phyloP scores from a whole-genome alignment of 2,329 filamentous ascomycete species.

The Talaromyces atroroseus region DNA sequence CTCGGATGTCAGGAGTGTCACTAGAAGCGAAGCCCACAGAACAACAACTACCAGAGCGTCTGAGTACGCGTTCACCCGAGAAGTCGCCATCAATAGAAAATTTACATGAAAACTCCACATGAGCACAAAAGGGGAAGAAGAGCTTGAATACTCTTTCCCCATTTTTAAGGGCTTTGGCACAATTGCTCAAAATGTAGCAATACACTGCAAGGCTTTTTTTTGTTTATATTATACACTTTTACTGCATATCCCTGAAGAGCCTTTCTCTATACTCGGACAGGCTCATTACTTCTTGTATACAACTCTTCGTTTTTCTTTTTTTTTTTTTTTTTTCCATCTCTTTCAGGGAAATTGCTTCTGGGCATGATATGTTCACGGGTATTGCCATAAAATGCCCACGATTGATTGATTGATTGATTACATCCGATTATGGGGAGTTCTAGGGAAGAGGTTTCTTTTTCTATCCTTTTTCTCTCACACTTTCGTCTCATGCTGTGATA shows the following conservation, averaged over 20 bases:
- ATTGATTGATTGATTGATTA: not conserved
- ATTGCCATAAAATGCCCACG: not conserved
- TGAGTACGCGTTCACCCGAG: not conserved
- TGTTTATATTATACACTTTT: not conserved
- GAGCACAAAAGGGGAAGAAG: not conserved
- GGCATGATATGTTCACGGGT: not conserved
- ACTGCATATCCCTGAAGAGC: not conserved
- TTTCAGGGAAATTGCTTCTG: not conserved
- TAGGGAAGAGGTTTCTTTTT: not conserved
- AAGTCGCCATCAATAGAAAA: not conserved
- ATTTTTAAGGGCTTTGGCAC: too few relatives aligned
- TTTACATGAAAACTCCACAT: not conserved
- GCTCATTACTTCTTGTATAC: not conserved
- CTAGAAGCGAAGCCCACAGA: not conserved
- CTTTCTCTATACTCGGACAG: not conserved
- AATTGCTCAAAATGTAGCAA: too few relatives aligned
- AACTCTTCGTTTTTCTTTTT: not conserved
- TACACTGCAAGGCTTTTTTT: not conserved
- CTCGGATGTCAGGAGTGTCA: not conserved
- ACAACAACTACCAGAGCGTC: conserved; percentile 3
- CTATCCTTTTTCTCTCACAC: too few relatives aligned
- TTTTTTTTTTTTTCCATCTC: too few relatives aligned
- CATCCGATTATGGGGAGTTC: not conserved
- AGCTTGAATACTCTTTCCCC: too few relatives aligned
- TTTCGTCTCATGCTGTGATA: too few relatives aligned